Evolutionary conservation across 1,284 basidiomycete genomes (phyloP).

Genomic region (Sphaerobolus stellatus): DNA sequence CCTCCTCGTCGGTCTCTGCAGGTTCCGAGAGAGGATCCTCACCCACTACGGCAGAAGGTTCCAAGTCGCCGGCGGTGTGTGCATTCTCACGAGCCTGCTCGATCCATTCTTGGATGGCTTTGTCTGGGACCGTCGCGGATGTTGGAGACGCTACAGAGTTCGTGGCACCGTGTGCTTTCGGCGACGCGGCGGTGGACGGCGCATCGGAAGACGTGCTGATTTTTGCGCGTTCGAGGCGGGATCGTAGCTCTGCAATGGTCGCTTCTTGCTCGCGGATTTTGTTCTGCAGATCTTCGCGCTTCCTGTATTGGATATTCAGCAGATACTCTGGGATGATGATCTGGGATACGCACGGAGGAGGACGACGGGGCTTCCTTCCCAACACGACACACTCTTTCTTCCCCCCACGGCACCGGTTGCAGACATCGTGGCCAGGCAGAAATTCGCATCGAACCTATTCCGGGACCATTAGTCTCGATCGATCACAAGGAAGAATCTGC

Average conservation of each 20-base stretch:
- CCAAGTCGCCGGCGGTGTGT: slow-evolving; percentile 59
- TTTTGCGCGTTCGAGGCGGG: slow-evolving; percentile 40
- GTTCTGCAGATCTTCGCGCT: slow-evolving; percentile 72
- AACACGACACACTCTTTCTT: slow-evolving; percentile 72
- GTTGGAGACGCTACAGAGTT: neutral
- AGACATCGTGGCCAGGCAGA: slow-evolving; percentile 62
- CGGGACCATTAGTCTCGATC: neutral
- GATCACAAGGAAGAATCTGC: slow-evolving; percentile 8
- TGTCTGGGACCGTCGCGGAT: slow-evolving; percentile 20
- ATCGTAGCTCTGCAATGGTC: slow-evolving; percentile 47
- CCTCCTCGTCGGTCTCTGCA: slow-evolving; percentile 33
- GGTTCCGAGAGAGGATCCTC: slow-evolving; percentile 45
- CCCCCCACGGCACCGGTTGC: slow-evolving; percentile 65
- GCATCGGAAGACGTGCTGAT: slow-evolving; percentile 4
- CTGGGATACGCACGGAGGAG: slow-evolving; percentile 61
- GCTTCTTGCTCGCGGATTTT: slow-evolving; percentile 50
- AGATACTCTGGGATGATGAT: neutral
- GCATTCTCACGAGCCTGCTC: slow-evolving; percentile 65
- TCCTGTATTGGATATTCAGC: slow-evolving; percentile 39
- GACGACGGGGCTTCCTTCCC: slow-evolving; percentile 69
- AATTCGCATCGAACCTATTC: slow-evolving; percentile 68
- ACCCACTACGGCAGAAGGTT: slow-evolving; percentile 50
- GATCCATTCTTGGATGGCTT: slow-evolving; percentile 67
- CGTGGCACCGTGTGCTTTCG: neutral
- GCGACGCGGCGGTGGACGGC: slow-evolving; percentile 11